Conservation (phyloP, 768 basidiomycete species). For the Gelatoporia subvermispora region DNA sequence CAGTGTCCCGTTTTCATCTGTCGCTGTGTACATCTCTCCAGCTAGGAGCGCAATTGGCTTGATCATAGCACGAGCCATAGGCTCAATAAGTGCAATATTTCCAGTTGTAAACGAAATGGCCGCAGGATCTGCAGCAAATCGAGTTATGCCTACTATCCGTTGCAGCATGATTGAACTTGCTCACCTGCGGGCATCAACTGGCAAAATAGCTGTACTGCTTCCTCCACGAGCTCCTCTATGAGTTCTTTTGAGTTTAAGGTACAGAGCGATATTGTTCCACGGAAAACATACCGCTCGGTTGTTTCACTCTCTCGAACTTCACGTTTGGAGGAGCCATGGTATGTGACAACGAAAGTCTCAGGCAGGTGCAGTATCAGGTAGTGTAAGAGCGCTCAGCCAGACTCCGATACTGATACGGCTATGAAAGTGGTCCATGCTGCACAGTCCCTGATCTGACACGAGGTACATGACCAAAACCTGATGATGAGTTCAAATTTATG, state of each 20-base stretch:
- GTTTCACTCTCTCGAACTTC: neutral
- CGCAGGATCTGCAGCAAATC: constrained; percentile 4
- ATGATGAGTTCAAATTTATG: no score
- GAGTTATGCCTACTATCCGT: neutral
- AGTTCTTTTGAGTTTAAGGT: neutral
- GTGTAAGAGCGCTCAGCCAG: no score
- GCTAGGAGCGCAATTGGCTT: constrained; percentile 5
- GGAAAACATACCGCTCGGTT: neutral
- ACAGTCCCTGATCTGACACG: no score
- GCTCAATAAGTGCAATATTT: constrained; percentile 4
- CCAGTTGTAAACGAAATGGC: constrained; percentile 3
- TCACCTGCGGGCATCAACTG: constrained; percentile 6
- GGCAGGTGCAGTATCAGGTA: no score
- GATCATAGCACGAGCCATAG: constrained; percentile 6
- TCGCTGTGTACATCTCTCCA: constrained; percentile 13
- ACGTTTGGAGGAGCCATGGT: constrained; percentile 1
- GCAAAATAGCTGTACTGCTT: constrained; percentile 4
- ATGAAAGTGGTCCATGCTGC: no score
- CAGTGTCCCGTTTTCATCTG: constrained; percentile 7
- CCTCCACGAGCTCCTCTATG: constrained; percentile 4
- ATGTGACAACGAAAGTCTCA: no score
- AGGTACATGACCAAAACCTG: no score
- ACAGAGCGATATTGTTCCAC: neutral
- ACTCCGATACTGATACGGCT: no score
- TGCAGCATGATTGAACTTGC: no score